These are phyloP conservation scores for Exophiala mesophila DNA, from an alignment of 2,329 filamentous ascomycete genomes.

Conservation along the genomic window DNA sequence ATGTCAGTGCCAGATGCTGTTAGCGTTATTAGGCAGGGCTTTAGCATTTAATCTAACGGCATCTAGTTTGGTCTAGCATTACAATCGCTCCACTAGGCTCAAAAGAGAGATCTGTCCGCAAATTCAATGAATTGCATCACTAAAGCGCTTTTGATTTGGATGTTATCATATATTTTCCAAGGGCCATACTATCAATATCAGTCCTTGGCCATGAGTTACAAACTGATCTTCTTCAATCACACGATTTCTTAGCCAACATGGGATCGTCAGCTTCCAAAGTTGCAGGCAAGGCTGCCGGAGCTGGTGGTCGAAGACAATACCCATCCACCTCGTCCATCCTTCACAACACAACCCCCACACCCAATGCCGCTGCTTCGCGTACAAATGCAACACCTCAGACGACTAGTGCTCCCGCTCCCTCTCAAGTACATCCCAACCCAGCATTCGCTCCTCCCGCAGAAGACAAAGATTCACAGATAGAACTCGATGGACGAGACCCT, in stretches of 20 bases:
- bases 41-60: too few species aligned
- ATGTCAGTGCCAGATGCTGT: too few species aligned
- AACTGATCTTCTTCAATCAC: neutral
- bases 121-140: too few species aligned
- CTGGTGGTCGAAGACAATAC: constrained; percentile 23
- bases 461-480: constrained; percentile 35
- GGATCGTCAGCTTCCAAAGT: constrained; percentile 24
- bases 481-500: constrained; percentile 58
- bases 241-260: constrained; percentile 11
- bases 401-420: constrained; percentile 11
- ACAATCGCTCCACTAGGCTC: too few species aligned
- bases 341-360: constrained; percentile 15
- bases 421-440: constrained; percentile 22
- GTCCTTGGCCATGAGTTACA: too few species aligned
- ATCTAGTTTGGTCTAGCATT: too few species aligned
- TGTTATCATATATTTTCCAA: too few species aligned
- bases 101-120: too few species aligned
- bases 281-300: constrained; percentile 21
- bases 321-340: constrained; percentile 24
- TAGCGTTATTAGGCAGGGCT: too few species aligned
- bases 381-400: constrained; percentile 2
- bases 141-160: too few species aligned
- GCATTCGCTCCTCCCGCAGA: constrained; percentile 13
- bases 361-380: constrained; percentile 6
- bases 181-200: too few species aligned